phyloP scores from a whole-genome alignment of 768 basidiomycete genomes.

The Russula compacta region DNA sequence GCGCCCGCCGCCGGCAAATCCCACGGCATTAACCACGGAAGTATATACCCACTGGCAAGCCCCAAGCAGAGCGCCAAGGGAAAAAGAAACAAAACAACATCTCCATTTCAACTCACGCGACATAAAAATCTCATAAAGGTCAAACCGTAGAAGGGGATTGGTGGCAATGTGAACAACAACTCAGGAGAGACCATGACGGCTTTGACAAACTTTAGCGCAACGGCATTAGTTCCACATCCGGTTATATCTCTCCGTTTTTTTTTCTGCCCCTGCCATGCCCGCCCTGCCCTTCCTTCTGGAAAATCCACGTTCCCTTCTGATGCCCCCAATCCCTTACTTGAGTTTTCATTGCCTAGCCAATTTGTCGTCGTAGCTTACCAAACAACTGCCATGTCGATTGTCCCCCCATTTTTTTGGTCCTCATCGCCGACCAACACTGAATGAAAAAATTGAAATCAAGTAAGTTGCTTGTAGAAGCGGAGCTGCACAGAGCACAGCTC shows the following conservation, averaged over 20 bases:
- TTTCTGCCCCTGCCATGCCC: too few species aligned
- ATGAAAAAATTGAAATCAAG: too few species aligned
- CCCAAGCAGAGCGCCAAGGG: too few species aligned
- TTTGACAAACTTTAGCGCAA: too few species aligned
- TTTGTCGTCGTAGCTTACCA: constrained; percentile 2
- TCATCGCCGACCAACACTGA: not conserved
- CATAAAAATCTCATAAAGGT: too few species aligned
- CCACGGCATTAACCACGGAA: not conserved
- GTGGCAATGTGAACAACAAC: too few species aligned
- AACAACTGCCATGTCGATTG: not conserved
- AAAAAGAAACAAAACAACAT: too few species aligned
- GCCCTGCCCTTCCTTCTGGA: not conserved
- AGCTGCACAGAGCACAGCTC: too few species aligned
- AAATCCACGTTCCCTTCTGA: constrained; percentile 5
- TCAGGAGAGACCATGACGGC: too few species aligned
- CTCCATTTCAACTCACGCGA: not conserved
- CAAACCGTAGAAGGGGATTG: not conserved
- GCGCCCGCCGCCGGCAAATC: not conserved
- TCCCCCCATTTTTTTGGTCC: not conserved
- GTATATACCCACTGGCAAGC: too few species aligned
- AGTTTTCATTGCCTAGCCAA: not conserved
- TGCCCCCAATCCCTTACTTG: not conserved
- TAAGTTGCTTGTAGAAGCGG: too few species aligned
- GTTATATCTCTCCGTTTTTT: not conserved
- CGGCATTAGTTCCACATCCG: not conserved